A percentile compares a stretch with the other conserved stretches of the same genome.
phyloP scores from a whole-genome alignment of 169 alveolate species.

The Theileria annulata region DNA sequence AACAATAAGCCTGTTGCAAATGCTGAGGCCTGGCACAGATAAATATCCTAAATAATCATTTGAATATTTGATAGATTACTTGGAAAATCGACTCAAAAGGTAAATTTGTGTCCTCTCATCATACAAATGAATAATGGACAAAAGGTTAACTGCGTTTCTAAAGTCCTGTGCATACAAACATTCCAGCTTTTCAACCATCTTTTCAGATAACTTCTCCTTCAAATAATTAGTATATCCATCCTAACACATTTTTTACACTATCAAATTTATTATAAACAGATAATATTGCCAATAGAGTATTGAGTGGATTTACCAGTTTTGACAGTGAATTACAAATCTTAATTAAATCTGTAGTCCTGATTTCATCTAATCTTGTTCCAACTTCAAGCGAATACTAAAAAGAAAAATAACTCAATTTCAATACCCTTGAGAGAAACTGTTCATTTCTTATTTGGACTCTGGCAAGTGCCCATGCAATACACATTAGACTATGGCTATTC shows the following conservation, averaged over 20 bases:
- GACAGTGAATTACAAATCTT: conserved; percentile 72
- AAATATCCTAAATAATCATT: conserved; percentile 62
- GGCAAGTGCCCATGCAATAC: conserved; percentile 80
- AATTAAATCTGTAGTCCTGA: conserved; percentile 70
- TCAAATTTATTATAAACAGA: neutral
- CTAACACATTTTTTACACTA: conserved; percentile 23
- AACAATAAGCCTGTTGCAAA: conserved; percentile 72
- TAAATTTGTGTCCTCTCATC: conserved; percentile 70
- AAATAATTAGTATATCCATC: conserved; percentile 54
- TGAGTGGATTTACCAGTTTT: conserved; percentile 35
- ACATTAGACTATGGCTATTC: conserved; percentile 80
- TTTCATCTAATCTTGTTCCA: conserved; percentile 62
- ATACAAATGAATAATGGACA: conserved; percentile 72
- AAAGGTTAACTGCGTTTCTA: conserved; percentile 72
- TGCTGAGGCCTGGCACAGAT: conserved; percentile 82
- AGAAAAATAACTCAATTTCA: neutral
- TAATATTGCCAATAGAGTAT: neutral
- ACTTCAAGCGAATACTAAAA: conserved; percentile 52
- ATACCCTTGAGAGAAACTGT: conserved; percentile 44
- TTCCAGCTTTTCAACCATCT: conserved; percentile 68
- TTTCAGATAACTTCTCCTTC: conserved; percentile 59
- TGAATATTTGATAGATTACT: conserved; percentile 26
- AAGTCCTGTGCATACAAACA: conserved; percentile 77
- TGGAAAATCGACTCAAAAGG: conserved; percentile 75
- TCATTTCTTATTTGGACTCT: conserved; percentile 64